Conservation (phyloP, 192 early-diverging fungal genomes). For the Phycomyces nitens region DNA sequence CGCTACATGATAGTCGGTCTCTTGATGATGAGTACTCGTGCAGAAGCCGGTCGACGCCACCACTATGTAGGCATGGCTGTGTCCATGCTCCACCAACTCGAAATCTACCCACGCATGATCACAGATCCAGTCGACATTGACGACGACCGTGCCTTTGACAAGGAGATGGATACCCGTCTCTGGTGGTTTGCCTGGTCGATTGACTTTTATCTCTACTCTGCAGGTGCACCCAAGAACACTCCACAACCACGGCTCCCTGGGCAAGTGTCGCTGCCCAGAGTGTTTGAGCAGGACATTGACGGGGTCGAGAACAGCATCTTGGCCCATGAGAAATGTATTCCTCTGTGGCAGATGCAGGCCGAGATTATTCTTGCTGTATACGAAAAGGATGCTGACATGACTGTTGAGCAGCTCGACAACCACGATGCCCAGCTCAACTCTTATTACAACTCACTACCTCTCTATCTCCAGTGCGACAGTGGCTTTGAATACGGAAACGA, state of each 20-base stretch:
- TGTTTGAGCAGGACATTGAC: conserved; percentile 32
- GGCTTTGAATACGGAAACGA: conserved; percentile 23
- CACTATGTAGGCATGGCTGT: conserved; percentile 33
- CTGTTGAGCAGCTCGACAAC: conserved; percentile 24
- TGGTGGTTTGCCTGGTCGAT: conserved; percentile 39
- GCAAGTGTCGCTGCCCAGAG: conserved; percentile 23
- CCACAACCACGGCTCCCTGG: conserved; percentile 18
- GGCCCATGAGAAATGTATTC: conserved; percentile 12
- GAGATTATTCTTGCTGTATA: conserved; percentile 31
- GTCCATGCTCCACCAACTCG: conserved; percentile 25
- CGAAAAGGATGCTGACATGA: conserved; percentile 26
- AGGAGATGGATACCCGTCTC: conserved; percentile 37
- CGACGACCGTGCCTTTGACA: conserved; percentile 22
- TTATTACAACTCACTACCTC: conserved; percentile 16
- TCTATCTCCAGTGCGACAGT: conserved; percentile 23
- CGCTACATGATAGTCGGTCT: conserved; percentile 28
- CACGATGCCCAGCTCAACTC: conserved; percentile 21
- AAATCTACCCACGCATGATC: conserved; percentile 32
- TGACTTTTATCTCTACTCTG: conserved; percentile 33
- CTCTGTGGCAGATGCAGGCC: conserved; percentile 32
- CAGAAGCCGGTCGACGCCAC: conserved; percentile 19
- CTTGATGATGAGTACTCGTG: conserved; percentile 18
- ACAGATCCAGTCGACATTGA: background rate
- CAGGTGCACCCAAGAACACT: conserved; percentile 24
- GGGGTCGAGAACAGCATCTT: conserved; percentile 22